Evolutionary conservation across 208 protist species (phyloP).

Genomic region (Endotrypanum monterogeii): DNA sequence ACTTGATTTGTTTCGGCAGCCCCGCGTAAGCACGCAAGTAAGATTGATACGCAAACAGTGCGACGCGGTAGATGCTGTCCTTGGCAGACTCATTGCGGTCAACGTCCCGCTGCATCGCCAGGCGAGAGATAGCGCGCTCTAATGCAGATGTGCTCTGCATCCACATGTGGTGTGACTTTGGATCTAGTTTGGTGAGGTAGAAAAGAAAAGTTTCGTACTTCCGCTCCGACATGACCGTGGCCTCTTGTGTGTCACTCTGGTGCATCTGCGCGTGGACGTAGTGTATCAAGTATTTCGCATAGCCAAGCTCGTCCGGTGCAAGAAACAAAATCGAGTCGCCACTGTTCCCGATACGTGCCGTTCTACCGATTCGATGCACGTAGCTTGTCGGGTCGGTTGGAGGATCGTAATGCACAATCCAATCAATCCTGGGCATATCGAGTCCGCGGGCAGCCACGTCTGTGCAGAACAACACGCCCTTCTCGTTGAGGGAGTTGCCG

Average conservation of each 20-base stretch:
- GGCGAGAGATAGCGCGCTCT: slow-evolving; percentile 91
- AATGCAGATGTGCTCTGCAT: slow-evolving; percentile 93
- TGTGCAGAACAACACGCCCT: slow-evolving; percentile 95
- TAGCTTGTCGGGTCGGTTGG: slow-evolving; percentile 95
- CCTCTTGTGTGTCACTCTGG: slow-evolving; percentile 12
- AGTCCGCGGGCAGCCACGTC: slow-evolving; percentile 95
- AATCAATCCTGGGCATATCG: slow-evolving; percentile 95
- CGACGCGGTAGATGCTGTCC: slow-evolving; percentile 96
- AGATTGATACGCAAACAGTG: slow-evolving; percentile 97
- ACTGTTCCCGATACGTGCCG: slow-evolving; percentile 94
- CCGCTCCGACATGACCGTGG: slow-evolving; percentile 68
- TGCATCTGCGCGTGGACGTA: slow-evolving; percentile 72
- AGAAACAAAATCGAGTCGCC: slow-evolving; percentile 95
- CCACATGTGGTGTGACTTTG: slow-evolving; percentile 93
- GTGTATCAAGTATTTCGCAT: slow-evolving; percentile 84
- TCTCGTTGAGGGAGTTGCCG: slow-evolving; percentile 42
- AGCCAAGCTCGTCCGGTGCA: slow-evolving; percentile 87
- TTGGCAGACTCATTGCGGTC: slow-evolving; percentile 18
- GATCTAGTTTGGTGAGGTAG: slow-evolving; percentile 96
- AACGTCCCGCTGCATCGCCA: slow-evolving; percentile 62
- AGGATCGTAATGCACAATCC: slow-evolving; percentile 98
- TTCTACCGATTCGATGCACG: slow-evolving; percentile 96
- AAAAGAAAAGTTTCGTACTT: slow-evolving; percentile 87
- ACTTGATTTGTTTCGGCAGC: slow-evolving; percentile 50
- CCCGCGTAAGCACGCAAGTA: slow-evolving; percentile 98